These are phyloP conservation scores for Prototheca cutis DNA, from an alignment of 163 green algal genomes.

Conservation along the genomic window DNA sequence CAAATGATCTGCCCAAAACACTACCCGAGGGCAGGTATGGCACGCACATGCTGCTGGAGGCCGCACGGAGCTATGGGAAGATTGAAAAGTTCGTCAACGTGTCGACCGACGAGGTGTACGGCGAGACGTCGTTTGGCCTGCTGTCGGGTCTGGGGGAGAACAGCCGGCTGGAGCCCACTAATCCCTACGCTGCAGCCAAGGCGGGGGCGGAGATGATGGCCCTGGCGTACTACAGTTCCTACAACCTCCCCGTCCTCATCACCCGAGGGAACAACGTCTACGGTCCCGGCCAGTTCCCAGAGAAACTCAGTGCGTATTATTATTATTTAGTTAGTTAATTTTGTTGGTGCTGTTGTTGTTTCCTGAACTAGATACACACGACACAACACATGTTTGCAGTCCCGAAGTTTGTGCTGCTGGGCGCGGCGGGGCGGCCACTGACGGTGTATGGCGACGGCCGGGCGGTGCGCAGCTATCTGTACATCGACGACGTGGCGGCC, in stretches of 20 bases:
- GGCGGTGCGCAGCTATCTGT: slow-evolving; percentile 66
- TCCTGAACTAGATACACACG: no score
- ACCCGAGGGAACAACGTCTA: slow-evolving; percentile 99
- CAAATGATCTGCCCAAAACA: no score
- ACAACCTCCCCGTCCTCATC: slow-evolving; percentile 92
- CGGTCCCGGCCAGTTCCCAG: slow-evolving; percentile 86
- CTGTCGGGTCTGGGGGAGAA: slow-evolving; percentile 35
- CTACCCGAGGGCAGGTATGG: slow-evolving; percentile 69
- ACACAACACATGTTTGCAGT: no score
- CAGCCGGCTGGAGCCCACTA: slow-evolving; percentile 83
- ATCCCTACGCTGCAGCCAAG: slow-evolving; percentile 95
- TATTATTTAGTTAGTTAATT: no score
- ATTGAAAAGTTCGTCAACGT: slow-evolving; percentile 94
- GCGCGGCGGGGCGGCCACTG: slow-evolving; percentile 59
- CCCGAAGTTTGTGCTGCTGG: slow-evolving; percentile 29
- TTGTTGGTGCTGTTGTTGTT: no score
- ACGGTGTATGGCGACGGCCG: slow-evolving; percentile 57
- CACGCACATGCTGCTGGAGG: slow-evolving; percentile 95
- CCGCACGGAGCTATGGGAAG: slow-evolving; percentile 53
- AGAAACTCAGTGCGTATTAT: slow-evolving; percentile 57
- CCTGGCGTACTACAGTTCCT: slow-evolving; percentile 87
- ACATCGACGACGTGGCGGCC: slow-evolving; percentile 86
- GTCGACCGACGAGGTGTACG: slow-evolving; percentile 91
- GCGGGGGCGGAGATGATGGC: slow-evolving; percentile 92
- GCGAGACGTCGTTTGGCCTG: slow-evolving; percentile 63